Percentiles rank a stretch among this genome's conserved stretches.
Evolutionary conservation across 2,329 filamentous ascomycete genomes (phyloP).

Genomic region (Alternaria solani): DNA sequence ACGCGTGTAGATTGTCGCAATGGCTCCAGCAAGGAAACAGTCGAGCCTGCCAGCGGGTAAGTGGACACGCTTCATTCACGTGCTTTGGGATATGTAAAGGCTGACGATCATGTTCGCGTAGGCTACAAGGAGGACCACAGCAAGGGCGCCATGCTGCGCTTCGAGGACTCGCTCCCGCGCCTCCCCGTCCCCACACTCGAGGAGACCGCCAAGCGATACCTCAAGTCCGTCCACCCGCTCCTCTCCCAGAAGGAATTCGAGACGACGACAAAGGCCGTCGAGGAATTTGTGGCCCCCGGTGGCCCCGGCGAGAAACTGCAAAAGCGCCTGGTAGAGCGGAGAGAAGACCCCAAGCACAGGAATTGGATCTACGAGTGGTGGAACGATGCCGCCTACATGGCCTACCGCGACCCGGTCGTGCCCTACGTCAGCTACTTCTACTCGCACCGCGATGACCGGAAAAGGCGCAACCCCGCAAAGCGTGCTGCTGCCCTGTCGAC

Average conservation of each 20-base stretch:
- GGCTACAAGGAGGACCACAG: slow-evolving; percentile 82
- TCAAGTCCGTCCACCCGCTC: slow-evolving; percentile 80
- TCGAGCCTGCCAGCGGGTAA: slow-evolving; percentile 58
- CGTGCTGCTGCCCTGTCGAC: slow-evolving; percentile 90
- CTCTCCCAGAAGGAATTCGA: slow-evolving; percentile 74
- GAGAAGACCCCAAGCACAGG: slow-evolving; percentile 79
- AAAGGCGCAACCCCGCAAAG: slow-evolving; percentile 86
- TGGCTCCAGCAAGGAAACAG: slow-evolving; percentile 52
- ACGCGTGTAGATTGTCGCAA: slow-evolving; percentile 41
- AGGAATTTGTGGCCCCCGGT: slow-evolving; percentile 88
- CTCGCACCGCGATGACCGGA: slow-evolving; percentile 92
- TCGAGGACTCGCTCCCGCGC: slow-evolving; percentile 82
- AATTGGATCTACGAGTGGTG: slow-evolving; percentile 99
- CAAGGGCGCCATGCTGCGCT: slow-evolving; percentile 83
- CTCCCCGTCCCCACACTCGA: slow-evolving; percentile 83
- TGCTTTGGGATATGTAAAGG: slow-evolving; percentile 16
- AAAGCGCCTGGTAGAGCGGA: slow-evolving; percentile 81
- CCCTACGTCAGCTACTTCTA: slow-evolving; percentile 99
- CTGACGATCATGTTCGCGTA: slow-evolving; percentile 42
- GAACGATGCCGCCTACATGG: slow-evolving; percentile 93
- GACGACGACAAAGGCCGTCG: slow-evolving; percentile 80
- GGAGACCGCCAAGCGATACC: slow-evolving; percentile 80
- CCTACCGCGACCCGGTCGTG: slow-evolving; percentile 92
- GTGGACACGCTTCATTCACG: slow-evolving; percentile 29
- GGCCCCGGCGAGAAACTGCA: slow-evolving; percentile 84